phyloP scores from a whole-genome alignment of 1,139 yeast genomes.

The Saccharomyces pastorianus region DNA sequence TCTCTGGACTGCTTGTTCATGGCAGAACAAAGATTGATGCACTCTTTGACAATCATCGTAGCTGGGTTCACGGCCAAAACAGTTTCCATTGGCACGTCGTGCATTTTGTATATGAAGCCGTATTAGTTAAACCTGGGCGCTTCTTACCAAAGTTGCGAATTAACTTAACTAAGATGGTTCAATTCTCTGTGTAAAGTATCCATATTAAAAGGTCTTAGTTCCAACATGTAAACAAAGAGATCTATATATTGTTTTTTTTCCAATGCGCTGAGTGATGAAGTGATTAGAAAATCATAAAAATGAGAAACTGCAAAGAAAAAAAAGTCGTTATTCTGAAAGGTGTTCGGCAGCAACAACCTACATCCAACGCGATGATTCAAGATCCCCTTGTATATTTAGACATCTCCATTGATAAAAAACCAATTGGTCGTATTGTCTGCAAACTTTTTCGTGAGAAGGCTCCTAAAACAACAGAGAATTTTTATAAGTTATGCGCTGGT shows the following conservation, averaged over 20 bases:
- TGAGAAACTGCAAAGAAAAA: neutral
- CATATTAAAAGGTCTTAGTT: neutral
- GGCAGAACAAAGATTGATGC: constrained; percentile 48
- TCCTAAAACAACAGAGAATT: constrained; percentile 53
- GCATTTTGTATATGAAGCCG: neutral
- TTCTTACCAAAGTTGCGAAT: neutral
- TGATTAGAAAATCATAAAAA: neutral
- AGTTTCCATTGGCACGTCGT: neutral
- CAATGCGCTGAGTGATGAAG: neutral
- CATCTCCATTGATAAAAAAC: constrained; percentile 35
- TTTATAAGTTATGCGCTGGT: constrained; percentile 40
- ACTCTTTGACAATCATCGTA: constrained; percentile 50
- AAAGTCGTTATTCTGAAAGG: neutral
- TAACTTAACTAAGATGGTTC: neutral
- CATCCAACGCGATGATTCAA: neutral
- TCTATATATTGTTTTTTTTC: neutral
- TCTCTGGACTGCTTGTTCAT: constrained; percentile 38
- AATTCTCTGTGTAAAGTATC: neutral
- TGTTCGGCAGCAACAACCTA: neutral
- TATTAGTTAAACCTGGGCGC: neutral
- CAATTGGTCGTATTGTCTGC: constrained; percentile 57
- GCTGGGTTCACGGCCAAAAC: constrained; percentile 40
- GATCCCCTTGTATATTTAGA: neutral
- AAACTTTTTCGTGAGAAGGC: constrained; percentile 47
- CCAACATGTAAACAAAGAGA: neutral